These are phyloP conservation scores for Sugiyamaella marilandica DNA, from an alignment of 805 yeast genomes.

Conservation along the genomic window DNA sequence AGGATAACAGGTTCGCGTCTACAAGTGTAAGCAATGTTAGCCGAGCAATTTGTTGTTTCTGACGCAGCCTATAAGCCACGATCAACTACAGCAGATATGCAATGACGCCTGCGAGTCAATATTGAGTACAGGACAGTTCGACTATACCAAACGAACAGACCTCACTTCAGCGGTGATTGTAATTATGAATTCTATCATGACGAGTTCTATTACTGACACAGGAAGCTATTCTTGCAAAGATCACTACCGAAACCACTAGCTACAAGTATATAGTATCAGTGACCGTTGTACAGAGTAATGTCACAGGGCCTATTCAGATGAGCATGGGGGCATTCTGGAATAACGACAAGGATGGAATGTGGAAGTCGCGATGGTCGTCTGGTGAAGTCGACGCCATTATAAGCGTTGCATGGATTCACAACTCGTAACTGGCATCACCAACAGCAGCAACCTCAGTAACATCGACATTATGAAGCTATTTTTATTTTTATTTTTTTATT, in stretches of 20 bases:
- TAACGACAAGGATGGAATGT: conserved; percentile 25
- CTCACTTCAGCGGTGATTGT: neutral
- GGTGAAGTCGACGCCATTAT: conserved; percentile 20
- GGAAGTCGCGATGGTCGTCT: conserved; percentile 22
- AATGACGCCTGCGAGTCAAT: neutral
- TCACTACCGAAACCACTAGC: neutral
- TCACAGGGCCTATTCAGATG: conserved; percentile 22
- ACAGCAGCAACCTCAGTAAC: too few relatives aligned
- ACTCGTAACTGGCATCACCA: conserved; percentile 1
- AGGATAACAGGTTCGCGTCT: neutral
- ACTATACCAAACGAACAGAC: neutral
- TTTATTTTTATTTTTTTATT: too few relatives aligned
- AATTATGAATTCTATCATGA: neutral
- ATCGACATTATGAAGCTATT: too few relatives aligned
- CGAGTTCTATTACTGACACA: neutral
- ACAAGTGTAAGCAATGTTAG: neutral
- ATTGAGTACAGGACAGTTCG: neutral
- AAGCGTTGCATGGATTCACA: conserved; percentile 23
- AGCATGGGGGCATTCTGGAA: conserved; percentile 24
- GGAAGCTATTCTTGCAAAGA: neutral
- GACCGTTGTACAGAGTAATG: conserved; percentile 17
- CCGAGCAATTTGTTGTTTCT: too few relatives aligned
- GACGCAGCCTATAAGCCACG: neutral
- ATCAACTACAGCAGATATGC: neutral
- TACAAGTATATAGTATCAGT: conserved; percentile 23